phyloP scores from a whole-genome alignment of 2,329 filamentous ascomycete genomes.

The Tolypocladium guangdongense region DNA sequence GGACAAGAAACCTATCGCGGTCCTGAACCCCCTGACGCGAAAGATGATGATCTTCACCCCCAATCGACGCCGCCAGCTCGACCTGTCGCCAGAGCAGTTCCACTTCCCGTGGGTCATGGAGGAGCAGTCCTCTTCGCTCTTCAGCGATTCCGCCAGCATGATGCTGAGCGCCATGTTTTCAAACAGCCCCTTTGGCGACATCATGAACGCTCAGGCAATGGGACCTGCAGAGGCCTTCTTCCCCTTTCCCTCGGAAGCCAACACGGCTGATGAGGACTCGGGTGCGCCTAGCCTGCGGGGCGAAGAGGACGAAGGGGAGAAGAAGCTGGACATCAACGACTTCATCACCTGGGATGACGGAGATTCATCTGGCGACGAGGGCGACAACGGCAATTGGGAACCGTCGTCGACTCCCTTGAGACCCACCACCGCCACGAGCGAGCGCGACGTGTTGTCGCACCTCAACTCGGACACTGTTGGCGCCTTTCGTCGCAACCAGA shows the following conservation, averaged over 20 bases:
- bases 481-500: constrained; percentile 63
- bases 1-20: constrained; percentile 46
- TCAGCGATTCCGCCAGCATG: constrained; percentile 59
- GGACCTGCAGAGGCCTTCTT: constrained; percentile 70
- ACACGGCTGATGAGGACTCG: constrained; percentile 38
- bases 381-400: constrained; percentile 37
- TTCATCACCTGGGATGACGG: constrained; percentile 58
- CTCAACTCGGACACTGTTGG: constrained; percentile 58
- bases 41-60: constrained; percentile 56
- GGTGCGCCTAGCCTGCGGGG: constrained; percentile 23
- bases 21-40: constrained; percentile 44
- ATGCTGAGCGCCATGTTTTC: constrained; percentile 68
- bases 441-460: constrained; percentile 43
- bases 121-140: constrained; percentile 40
- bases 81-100: constrained; percentile 45
- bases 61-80: constrained; percentile 34
- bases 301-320: constrained; percentile 56
- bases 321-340: constrained; percentile 56
- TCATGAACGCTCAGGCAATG: constrained; percentile 53
- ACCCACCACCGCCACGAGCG: constrained; percentile 35
- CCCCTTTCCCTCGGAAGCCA: constrained; percentile 51
- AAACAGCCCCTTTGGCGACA: constrained; percentile 42
- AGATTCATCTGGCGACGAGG: constrained; percentile 49
- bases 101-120: constrained; percentile 34
- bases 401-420: constrained; percentile 41